A percentile compares a stretch with the other conserved stretches of the same genome.
These are phyloP conservation scores for Ophiostoma quercus DNA, from an alignment of 2,329 filamentous ascomycete genomes.

Conservation along the genomic window DNA sequence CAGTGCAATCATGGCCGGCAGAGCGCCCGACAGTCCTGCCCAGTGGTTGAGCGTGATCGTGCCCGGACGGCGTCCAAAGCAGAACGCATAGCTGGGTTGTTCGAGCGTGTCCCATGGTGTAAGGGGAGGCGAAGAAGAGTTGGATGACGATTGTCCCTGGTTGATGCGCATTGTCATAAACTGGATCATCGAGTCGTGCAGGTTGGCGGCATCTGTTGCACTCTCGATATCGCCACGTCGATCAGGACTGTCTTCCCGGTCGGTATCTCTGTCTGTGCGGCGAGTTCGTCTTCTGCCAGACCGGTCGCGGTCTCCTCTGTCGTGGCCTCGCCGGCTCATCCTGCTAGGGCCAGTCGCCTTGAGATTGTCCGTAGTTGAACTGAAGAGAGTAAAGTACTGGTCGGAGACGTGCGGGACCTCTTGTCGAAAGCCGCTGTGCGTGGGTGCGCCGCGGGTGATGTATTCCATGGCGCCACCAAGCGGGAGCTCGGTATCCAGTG, in stretches of 20 bases:
- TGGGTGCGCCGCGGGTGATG: constrained; percentile 54
- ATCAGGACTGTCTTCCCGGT: constrained; percentile 36
- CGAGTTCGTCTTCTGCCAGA: not conserved
- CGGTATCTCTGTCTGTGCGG: constrained; percentile 29
- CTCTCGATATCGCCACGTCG: constrained; percentile 30
- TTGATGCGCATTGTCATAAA: constrained; percentile 52
- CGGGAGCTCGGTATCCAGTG: constrained; percentile 46
- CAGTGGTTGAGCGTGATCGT: constrained; percentile 69
- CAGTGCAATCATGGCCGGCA: constrained; percentile 53
- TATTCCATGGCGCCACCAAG: constrained; percentile 52
- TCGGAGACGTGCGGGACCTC: constrained; percentile 35
- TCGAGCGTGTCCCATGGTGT: constrained; percentile 67
- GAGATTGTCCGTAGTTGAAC: constrained; percentile 42
- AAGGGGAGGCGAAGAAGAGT: constrained; percentile 38
- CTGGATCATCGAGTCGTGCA: constrained; percentile 53
- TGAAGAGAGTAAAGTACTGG: constrained; percentile 53
- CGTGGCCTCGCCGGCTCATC: constrained; percentile 19
- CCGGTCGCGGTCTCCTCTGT: constrained; percentile 17
- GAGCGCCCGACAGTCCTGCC: constrained; percentile 53
- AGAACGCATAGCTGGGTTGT: constrained; percentile 66
- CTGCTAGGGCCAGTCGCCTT: not conserved
- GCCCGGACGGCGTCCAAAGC: constrained; percentile 60
- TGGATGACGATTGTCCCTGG: constrained; percentile 10
- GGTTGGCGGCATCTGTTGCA: constrained; percentile 45
- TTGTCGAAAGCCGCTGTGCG: constrained; percentile 51